Base-by-base conservation (phyloP, 805 yeast species). In the Wickerhamiella australiensis region DNA sequence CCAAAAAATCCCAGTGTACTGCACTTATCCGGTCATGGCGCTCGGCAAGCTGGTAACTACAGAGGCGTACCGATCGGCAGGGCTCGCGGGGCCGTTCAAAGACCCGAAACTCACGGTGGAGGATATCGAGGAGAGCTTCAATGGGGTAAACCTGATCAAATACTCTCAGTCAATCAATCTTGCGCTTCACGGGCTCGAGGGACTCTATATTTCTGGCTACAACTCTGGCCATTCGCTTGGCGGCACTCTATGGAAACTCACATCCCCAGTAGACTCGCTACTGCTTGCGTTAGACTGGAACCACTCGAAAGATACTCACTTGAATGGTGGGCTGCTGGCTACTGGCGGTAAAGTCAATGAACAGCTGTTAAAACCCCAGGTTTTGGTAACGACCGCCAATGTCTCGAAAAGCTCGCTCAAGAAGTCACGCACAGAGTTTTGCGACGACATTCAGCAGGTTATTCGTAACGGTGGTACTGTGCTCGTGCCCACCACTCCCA, bases 221-320 rank as follows among this genome's bases (percentile, higher is more conserved):
- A 87, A 84, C 62, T 80, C 96, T 0, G 99, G 99, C 3, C 95
- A 85, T 61, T 73, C 94, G 0, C 71, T 92, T 25, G 99, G 99
- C 53, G 97, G 98, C 12, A 78, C 94, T 0, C 77, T 88, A 42
- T 88, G 96, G 96, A 68, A 80, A 33, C 63, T 90, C 9, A 73
- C 75, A 42, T 79, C 80, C 50, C 79, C 82, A 53, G 75, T 80
- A 15, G 96, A 90, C 56, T 81, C 81, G 54, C 68, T 88, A n/a
- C 69, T 90, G 2, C 85, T 86, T 63, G 94, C 95, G 0, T 87
- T 92, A 1, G 78, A 83, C 42, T 92, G 97, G 97, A 90, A 88
- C 63, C 97, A 92, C 61, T 80, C 96, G 1, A 79, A 79, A 55
- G 97, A 90, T 60, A 75, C 85, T 0, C 87, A 87, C 57, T 66